Conservation (phyloP, 2,329 filamentous ascomycete genomes). For the Hirsutella rhossiliensis region DNA sequence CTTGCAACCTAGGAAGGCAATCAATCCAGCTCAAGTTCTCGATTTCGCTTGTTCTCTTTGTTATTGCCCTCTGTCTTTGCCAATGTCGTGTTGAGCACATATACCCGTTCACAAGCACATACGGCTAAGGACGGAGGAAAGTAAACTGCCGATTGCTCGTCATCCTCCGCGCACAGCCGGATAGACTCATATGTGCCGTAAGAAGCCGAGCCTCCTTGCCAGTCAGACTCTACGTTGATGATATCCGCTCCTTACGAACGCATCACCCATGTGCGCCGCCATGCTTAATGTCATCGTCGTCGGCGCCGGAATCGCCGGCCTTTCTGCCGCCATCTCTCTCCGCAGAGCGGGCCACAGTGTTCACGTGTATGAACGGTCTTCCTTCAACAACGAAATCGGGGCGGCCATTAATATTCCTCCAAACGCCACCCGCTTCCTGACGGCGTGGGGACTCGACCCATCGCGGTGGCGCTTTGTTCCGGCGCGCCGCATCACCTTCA, state of each 20-base stretch:
- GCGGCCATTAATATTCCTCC: slow-evolving; percentile 26
- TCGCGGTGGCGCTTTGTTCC: slow-evolving; percentile 13
- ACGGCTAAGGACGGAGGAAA: no score
- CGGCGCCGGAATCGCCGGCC: slow-evolving; percentile 25
- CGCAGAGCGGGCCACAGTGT: slow-evolving; percentile 21
- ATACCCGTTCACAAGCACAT: no score
- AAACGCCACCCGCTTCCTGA: slow-evolving; percentile 22
- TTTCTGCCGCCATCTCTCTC: slow-evolving; percentile 19
- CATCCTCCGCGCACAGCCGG: no score
- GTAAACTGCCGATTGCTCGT: no score
- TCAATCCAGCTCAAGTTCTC: no score
- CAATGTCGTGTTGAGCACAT: no score
- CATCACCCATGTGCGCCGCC: background rate
- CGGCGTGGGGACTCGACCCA: slow-evolving; percentile 23
- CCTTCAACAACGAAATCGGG: slow-evolving; percentile 22
- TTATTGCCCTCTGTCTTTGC: no score
- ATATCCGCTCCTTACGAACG: background rate
- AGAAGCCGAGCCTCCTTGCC: no score
- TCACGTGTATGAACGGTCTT: slow-evolving; percentile 24
- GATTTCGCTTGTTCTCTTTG: no score
- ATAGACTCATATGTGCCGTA: no score
- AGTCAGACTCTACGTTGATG: background rate
- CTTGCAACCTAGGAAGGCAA: no score
- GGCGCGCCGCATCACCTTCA: slow-evolving; percentile 9
- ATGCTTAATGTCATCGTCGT: slow-evolving; percentile 17